These are phyloP conservation scores for Dimargaris xerosporica DNA, from an alignment of 192 early-diverging fungal genomes.

Conservation along the genomic window DNA sequence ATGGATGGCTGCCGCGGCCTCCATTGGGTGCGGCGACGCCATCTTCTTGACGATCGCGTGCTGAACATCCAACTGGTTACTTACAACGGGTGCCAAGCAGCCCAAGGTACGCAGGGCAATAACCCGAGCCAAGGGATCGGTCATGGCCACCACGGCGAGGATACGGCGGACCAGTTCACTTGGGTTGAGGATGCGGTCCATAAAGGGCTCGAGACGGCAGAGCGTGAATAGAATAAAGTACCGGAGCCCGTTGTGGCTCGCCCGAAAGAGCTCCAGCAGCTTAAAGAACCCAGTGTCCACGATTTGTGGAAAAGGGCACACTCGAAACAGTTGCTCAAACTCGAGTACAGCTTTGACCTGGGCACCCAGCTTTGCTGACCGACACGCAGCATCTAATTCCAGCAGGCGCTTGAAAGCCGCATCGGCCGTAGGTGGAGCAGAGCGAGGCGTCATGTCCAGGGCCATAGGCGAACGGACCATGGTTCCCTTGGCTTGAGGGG, in stretches of 20 bases:
- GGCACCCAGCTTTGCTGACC: slow-evolving; percentile 17
- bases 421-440: too few species aligned
- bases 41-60: slow-evolving; percentile 29
- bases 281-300: slow-evolving; percentile 33
- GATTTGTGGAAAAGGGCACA: slow-evolving; percentile 32
- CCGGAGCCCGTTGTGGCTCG: slow-evolving; percentile 25
- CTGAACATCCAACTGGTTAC: slow-evolving; percentile 28
- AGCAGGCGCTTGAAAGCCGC: slow-evolving; percentile 32
- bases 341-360: slow-evolving; percentile 30
- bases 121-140: slow-evolving; percentile 30
- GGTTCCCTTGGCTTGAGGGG: too few species aligned
- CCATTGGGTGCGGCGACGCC: slow-evolving; percentile 28
- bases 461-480: too few species aligned
- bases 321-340: slow-evolving; percentile 30
- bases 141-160: slow-evolving; percentile 28
- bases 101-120: slow-evolving; percentile 30
- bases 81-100: slow-evolving; percentile 27
- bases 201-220: slow-evolving; percentile 21
- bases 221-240: slow-evolving; percentile 32
- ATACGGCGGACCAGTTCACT: slow-evolving; percentile 31
- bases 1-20: slow-evolving; percentile 28
- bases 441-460: too few species aligned
- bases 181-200: slow-evolving; percentile 22
- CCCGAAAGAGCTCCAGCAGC: slow-evolving; percentile 30
- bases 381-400: slow-evolving; percentile 28